Base-by-base conservation (phyloP, 2,329 filamentous ascomycete genomes). In the Colletotrichum acutatum region DNA sequence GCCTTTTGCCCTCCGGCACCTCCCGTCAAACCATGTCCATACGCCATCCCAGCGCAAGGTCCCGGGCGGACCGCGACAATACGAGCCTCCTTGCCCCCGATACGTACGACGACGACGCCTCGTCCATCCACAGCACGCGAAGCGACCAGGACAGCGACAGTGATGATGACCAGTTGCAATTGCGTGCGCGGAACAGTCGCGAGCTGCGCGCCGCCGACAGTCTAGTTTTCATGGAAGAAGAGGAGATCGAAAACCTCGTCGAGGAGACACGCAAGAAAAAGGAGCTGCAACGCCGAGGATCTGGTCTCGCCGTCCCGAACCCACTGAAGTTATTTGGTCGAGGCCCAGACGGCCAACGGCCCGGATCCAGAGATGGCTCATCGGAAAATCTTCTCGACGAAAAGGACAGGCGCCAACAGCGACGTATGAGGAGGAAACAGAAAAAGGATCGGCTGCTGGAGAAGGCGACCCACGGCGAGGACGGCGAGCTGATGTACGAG, bases 401-500 rank as follows among this genome's bases (percentile, higher is more conserved):
- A 76, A 90, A 88, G 75, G 85, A 88, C 75, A 86, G 86, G 77
- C 85, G 88, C 74, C 81, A 81, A 68, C 82, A 81, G 59, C 84
- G 89, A 59, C 86, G 86, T 69, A 82, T 84, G 54, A 84, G 89
- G 78, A 84, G 89, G 66, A 83, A 84, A 76, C 84, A 86, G 77
- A 90, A 89, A 82, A 86, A 84, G 83, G 86, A 87, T 74, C 85
- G 83, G 75, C 80, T 89, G 79, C 82, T 87, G 76, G 84, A 86
- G 68, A 84, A 88, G 65, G 90, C 90, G 4, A 85, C 85, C 30
- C 82, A 90, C 73, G 91, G 91, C 68, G 93, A 94, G 79, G 90
- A 94, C 76, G 92, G 92, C 49, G 90, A 92, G 81, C 85, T 97
- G 78, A 94, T 97, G 92, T 95, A 94, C 81, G 94, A 97, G 83